Percentiles rank a stretch among this genome's conserved stretches.
These are phyloP conservation scores for Trichoderma sp. DNA, from an alignment of 2,329 filamentous ascomycete genomes.

Conservation along the genomic window DNA sequence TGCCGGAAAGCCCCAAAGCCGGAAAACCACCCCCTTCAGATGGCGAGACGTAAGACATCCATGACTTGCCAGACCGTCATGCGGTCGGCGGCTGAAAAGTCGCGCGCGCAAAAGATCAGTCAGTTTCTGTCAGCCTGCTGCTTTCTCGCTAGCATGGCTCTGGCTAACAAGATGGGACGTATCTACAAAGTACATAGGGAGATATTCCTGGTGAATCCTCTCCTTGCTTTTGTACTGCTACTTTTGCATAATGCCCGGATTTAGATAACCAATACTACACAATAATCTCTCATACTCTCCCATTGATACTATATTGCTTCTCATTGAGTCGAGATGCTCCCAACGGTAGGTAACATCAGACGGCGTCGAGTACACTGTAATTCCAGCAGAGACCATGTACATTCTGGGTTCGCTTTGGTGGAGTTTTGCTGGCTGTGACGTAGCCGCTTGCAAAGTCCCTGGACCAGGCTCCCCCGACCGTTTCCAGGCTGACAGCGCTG, in stretches of 20 bases:
- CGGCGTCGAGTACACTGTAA: background rate
- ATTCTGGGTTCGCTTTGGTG: background rate
- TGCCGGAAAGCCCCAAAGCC: background rate
- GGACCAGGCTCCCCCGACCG: background rate
- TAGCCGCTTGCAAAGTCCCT: background rate
- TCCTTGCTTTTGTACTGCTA: background rate
- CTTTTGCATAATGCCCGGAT: too few species aligned
- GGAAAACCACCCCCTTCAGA: background rate
- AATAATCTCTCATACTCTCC: background rate
- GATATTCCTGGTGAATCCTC: background rate
- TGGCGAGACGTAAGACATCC: slow-evolving; percentile 16
- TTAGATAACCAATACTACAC: background rate
- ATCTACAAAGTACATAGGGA: background rate
- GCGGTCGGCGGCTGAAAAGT: slow-evolving; percentile 5
- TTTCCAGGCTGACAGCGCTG: slow-evolving; percentile 19
- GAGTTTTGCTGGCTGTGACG: background rate
- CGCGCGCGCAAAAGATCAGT: slow-evolving; percentile 13
- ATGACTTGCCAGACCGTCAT: background rate
- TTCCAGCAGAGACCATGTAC: background rate
- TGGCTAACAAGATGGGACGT: background rate
- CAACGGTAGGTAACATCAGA: background rate
- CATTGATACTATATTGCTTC: background rate
- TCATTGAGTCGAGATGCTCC: background rate
- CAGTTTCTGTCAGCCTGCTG: background rate
- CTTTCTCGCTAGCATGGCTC: background rate